phyloP scores from a whole-genome alignment of 768 basidiomycete genomes.

The Tephrocybe rancida region DNA sequence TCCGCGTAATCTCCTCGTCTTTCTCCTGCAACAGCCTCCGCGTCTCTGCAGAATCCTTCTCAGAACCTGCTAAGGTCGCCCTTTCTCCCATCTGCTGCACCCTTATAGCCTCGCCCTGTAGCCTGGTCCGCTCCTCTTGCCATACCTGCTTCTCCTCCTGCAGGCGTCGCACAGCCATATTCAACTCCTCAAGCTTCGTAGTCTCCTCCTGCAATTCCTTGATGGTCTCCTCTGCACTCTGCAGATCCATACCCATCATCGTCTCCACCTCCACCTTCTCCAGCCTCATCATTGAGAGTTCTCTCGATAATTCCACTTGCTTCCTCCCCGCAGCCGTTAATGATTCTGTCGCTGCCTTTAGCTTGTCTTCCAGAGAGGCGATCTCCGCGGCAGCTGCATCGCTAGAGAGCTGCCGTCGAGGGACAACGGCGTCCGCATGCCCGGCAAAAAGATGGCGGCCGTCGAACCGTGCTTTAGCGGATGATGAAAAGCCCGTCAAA shows the following conservation, averaged over 20 bases:
- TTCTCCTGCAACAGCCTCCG: conserved; percentile 41
- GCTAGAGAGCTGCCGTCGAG: conserved; percentile 43
- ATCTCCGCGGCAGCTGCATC: conserved; percentile 48
- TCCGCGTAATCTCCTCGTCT: conserved; percentile 36
- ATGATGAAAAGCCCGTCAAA: conserved; percentile 39
- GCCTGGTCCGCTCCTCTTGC: conserved; percentile 47
- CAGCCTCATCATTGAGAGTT: conserved; percentile 58
- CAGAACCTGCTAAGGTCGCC: conserved; percentile 42
- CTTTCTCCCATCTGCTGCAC: conserved; percentile 42
- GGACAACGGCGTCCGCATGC: conserved; percentile 68
- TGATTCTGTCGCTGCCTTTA: conserved; percentile 62
- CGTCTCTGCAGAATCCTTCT: conserved; percentile 38
- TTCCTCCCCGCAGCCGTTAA: conserved; percentile 60
- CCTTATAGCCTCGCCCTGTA: conserved; percentile 40
- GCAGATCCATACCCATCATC: conserved; percentile 64
- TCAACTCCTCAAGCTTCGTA: conserved; percentile 49
- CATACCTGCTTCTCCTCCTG: conserved; percentile 51
- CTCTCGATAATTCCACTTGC: conserved; percentile 62
- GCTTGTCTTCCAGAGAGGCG: conserved; percentile 60
- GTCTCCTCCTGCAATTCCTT: conserved; percentile 57
- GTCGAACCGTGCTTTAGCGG: conserved; percentile 66
- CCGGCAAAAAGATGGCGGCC: conserved; percentile 87
- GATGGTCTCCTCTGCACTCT: conserved; percentile 68
- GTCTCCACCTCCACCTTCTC: conserved; percentile 76
- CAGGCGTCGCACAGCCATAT: conserved; percentile 48